phyloP scores from a whole-genome alignment of 129 eudicot species.

The Flaveria linearis region DNA sequence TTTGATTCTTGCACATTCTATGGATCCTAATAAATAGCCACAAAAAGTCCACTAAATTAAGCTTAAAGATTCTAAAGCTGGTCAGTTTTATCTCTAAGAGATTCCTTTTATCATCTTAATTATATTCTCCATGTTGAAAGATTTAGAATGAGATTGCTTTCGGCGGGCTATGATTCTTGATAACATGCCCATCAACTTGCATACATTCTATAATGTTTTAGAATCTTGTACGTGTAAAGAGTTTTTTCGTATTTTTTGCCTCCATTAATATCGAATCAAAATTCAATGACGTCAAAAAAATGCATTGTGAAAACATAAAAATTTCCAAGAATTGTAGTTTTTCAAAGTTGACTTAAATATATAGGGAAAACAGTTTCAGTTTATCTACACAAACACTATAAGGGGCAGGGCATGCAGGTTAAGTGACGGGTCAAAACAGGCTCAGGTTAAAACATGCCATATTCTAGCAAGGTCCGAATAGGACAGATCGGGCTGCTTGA shows the following conservation, averaged over 20 bases:
- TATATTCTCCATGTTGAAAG: conserved; percentile 41
- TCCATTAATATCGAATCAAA: conserved; percentile 8
- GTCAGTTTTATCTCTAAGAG: conserved; percentile 28
- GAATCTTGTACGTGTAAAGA: conserved; percentile 25
- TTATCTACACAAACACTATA: not conserved
- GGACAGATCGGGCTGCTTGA: not conserved
- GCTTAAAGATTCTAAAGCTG: conserved; percentile 22
- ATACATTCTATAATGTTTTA: conserved; percentile 19
- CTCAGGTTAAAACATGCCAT: not conserved
- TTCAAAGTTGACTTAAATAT: conserved; percentile 1
- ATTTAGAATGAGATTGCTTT: conserved; percentile 43
- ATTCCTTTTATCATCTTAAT: conserved; percentile 35
- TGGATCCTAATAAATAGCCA: conserved; percentile 27
- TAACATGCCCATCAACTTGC: conserved; percentile 48
- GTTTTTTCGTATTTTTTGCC: conserved; percentile 18
- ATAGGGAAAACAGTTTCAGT: not conserved
- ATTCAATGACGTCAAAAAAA: not conserved
- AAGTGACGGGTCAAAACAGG: not conserved
- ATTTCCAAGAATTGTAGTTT: not conserved
- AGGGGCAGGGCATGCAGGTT: not conserved
- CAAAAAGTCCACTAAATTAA: conserved; percentile 29
- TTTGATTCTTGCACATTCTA: conserved; percentile 35
- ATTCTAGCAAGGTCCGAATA: not conserved
- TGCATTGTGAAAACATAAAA: conserved; percentile 7
- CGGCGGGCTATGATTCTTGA: conserved; percentile 44